Percentiles rank a stretch among this genome's conserved stretches.
phyloP scores from a whole-genome alignment of 345 rosid species.

The Cardamine resedifolia region DNA sequence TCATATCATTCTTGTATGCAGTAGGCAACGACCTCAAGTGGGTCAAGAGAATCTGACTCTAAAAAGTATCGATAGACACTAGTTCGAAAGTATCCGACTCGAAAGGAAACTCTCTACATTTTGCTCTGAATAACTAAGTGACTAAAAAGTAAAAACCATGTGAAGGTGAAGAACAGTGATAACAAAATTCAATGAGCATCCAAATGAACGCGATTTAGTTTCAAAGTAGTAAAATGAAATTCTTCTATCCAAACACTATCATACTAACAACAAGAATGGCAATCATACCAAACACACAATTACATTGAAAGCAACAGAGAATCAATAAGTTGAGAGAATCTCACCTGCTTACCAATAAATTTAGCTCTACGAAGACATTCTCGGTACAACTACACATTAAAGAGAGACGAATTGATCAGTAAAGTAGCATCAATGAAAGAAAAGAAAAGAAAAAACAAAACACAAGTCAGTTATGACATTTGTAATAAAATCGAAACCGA shows the following conservation, averaged over 20 bases:
- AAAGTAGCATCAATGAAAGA: background rate
- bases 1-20: background rate
- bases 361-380: constrained; percentile 97
- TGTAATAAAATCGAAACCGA: background rate
- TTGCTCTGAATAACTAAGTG: background rate
- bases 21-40: background rate
- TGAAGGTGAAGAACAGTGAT: background rate
- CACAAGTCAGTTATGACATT: background rate
- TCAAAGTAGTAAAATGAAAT: background rate
- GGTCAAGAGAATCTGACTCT: background rate
- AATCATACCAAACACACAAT: constrained; percentile 5
- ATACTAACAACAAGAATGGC: background rate
- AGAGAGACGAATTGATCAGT: constrained; percentile 10
- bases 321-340: background rate
- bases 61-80: background rate
- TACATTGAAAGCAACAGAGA: constrained; percentile 10
- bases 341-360: constrained; percentile 76
- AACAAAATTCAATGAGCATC: background rate
- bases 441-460: background rate
- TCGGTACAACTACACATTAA: constrained; percentile 68
- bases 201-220: background rate
- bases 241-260: background rate
- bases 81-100: background rate
- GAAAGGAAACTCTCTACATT: background rate
- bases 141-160: background rate